Evolutionary conservation across 2,329 filamentous ascomycete species (phyloP).

Genomic region (Fusarium anthophilum): DNA sequence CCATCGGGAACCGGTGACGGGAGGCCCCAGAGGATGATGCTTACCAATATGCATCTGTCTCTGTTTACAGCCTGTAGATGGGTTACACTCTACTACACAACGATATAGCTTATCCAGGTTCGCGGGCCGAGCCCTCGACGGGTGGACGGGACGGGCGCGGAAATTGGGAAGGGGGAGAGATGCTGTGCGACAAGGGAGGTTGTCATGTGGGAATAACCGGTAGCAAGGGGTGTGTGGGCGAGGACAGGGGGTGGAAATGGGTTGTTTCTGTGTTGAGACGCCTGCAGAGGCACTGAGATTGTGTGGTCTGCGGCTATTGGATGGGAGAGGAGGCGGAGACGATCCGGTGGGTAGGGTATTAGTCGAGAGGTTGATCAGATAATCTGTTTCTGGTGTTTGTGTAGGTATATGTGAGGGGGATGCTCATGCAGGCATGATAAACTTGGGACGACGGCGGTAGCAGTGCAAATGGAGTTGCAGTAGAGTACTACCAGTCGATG

Average conservation of each 20-base stretch:
- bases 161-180: neutral
- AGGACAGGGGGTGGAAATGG: conserved; percentile 23
- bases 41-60: conserved; percentile 4
- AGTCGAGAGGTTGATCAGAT: conserved; percentile 12
- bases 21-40: neutral
- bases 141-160: conserved; percentile 14
- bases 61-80: conserved; percentile 1
- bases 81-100: neutral
- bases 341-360: conserved; percentile 5
- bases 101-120: conserved; percentile 17
- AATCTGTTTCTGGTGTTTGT: neutral
- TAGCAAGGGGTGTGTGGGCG: conserved; percentile 11
- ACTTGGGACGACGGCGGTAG: neutral
- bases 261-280: conserved; percentile 26
- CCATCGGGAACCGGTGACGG: conserved; percentile 25
- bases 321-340: neutral
- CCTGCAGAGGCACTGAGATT: conserved; percentile 14
- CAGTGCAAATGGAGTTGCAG: neutral
- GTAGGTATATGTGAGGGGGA: neutral
- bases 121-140: conserved; percentile 28
- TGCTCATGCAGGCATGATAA: conserved; percentile 5
- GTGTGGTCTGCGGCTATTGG: conserved; percentile 16
- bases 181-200: conserved; percentile 15
- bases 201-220: conserved; percentile 33
- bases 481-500: neutral